Evolutionary conservation across 345 rosid genomes (phyloP), one percentile per base, ranked within the genome.

Genomic region (Litchi chinensis): DNA sequence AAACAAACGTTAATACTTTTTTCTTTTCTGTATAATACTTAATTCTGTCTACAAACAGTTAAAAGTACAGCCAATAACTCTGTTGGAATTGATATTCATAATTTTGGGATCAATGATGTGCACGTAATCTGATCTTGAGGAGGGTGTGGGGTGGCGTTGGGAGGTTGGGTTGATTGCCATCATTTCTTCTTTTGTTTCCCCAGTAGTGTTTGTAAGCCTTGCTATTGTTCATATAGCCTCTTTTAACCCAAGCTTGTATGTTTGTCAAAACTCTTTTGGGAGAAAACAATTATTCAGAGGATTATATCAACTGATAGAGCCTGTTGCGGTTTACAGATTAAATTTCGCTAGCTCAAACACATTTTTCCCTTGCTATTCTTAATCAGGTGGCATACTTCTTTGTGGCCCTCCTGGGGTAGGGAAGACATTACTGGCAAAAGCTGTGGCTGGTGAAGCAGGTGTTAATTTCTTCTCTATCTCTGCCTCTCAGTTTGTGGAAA

Each of bases 371-470:
- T 70, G 40, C 44, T 43, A 19, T 82, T 77, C 66, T 81, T 60
- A 46, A 76, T 82, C 79, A 93, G 98, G 97, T 83, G 98, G 98
- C 79, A 95, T 95, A 89, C 95, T 95, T 79, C 92, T 95, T 39
- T 95, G 97, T 81, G 98, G 97, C 10, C 95, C 97, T 43, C 97
- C 98, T 76, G 98, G 98, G 64, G 98, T 95, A 44, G 98, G 97
- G 72, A 95, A 95, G 84, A 93, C 97, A 59, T 86, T 95, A 71
- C 88, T 95, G 63, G 98, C 97, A 70, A 93, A 93, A 91, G 98
- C 98, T 83, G 98, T 95, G 80, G 97, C 98, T 82, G 97, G 98
- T 76, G 97, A 95, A 87, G 98, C 97, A 24, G 97, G 98, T 77
- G 98, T 95, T 67, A 91, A 93, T 82, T 93, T 93, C 92, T 95